Conservation (phyloP, 2,329 filamentous ascomycete species). For the Leptographium flavum region DNA sequence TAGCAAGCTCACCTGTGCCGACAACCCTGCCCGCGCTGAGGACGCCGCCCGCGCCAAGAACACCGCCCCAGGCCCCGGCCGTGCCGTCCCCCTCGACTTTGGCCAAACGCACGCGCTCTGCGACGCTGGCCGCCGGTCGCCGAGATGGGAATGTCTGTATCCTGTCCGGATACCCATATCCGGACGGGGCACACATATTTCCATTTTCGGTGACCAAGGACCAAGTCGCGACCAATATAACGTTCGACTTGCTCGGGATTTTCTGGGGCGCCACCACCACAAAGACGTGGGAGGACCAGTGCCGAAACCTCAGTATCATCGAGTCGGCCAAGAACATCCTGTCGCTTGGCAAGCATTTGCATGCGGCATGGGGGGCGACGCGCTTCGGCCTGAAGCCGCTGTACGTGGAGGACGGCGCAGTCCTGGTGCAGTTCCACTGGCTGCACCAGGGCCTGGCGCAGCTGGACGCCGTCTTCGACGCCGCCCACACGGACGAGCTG, state of each 20-base stretch:
- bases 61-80: too few relatives aligned
- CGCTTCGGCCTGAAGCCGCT: constrained; percentile 2
- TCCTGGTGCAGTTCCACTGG: constrained; percentile 2
- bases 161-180: background rate
- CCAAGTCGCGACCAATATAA: background rate
- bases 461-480: background rate
- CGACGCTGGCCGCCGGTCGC: background rate
- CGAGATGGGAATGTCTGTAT: background rate
- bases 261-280: background rate
- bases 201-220: background rate
- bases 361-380: background rate
- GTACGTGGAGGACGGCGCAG: background rate
- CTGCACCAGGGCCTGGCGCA: background rate
- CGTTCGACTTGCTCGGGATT: background rate
- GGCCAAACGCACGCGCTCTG: background rate
- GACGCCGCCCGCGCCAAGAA: background rate
- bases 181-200: background rate
- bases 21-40: background rate
- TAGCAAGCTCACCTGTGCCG: too few relatives aligned
- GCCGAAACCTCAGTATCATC: background rate
- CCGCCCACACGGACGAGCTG: background rate
- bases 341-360: background rate
- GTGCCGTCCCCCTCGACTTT: too few relatives aligned
- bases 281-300: background rate
- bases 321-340: constrained; percentile 2